Evolutionary conservation across 1,139 yeast genomes (phyloP).

Genomic region (Komagataea norvegica): DNA sequence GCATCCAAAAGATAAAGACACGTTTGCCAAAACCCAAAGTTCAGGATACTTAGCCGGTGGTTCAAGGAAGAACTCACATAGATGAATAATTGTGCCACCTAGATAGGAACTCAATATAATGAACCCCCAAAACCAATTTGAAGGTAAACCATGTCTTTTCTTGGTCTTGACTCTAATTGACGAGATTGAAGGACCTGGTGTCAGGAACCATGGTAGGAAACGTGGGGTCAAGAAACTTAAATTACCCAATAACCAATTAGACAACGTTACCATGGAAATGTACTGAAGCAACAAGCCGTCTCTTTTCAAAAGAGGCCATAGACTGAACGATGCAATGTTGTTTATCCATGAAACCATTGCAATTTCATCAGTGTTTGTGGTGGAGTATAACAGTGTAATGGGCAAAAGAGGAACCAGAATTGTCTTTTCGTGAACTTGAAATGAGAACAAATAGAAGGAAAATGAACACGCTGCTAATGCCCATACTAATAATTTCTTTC

Average conservation of each 20-base stretch:
- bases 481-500: constrained; percentile 53
- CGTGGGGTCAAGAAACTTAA: constrained; percentile 39
- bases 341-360: constrained; percentile 84
- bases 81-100: constrained; percentile 48
- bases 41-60: constrained; percentile 75
- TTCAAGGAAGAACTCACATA: constrained; percentile 43
- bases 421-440: constrained; percentile 94
- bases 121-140: constrained; percentile 48
- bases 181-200: constrained; percentile 40
- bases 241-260: constrained; percentile 83
- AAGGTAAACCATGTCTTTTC: constrained; percentile 47
- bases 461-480: constrained; percentile 81
- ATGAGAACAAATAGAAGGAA: constrained; percentile 85
- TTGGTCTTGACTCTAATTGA: constrained; percentile 28
- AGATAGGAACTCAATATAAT: constrained; percentile 57
- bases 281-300: constrained; percentile 77
- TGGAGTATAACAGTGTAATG: constrained; percentile 60
- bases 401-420: constrained; percentile 87
- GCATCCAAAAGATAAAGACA: constrained; percentile 68
- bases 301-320: constrained; percentile 80
- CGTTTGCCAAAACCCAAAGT: constrained; percentile 76
- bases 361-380: constrained; percentile 52
- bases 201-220: constrained; percentile 36
- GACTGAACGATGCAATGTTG: constrained; percentile 76
- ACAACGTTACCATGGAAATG: constrained; percentile 50